Evolutionary conservation across 2,329 filamentous ascomycete genomes (phyloP).

Genomic region (Cryoendolithus antarcticus): DNA sequence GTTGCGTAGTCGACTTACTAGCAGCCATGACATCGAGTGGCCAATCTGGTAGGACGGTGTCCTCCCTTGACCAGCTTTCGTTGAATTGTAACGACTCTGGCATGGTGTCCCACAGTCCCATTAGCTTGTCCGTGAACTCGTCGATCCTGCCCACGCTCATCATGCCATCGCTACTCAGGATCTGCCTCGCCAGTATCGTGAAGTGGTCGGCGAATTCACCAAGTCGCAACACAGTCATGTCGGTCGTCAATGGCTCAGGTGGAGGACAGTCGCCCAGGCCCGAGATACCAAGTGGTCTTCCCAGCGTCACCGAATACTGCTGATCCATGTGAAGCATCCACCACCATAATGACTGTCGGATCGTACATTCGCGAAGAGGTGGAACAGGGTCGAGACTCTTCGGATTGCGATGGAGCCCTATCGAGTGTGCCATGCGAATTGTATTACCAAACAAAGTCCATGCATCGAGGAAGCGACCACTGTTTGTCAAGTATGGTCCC

Average conservation of each 20-base stretch:
- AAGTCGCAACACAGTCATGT: slow-evolving; percentile 32
- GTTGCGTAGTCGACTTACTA: slow-evolving; percentile 20
- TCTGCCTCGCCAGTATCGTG: slow-evolving; percentile 36
- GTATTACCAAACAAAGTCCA: slow-evolving; percentile 38
- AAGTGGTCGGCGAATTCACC: slow-evolving; percentile 36
- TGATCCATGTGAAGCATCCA: slow-evolving; percentile 41
- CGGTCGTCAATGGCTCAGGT: slow-evolving; percentile 32
- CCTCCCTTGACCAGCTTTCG: slow-evolving; percentile 29
- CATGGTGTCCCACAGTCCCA: slow-evolving; percentile 33
- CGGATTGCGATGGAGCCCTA: slow-evolving; percentile 38
- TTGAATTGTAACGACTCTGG: slow-evolving; percentile 36
- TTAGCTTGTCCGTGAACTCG: slow-evolving; percentile 33
- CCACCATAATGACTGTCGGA: slow-evolving; percentile 38
- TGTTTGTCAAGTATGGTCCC: slow-evolving; percentile 36
- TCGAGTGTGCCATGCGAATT: slow-evolving; percentile 35
- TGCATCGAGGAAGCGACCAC: slow-evolving; percentile 37
- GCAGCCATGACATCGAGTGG: slow-evolving; percentile 34
- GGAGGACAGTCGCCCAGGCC: slow-evolving; percentile 37
- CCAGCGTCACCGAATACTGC: slow-evolving; percentile 38
- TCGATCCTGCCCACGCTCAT: slow-evolving; percentile 32
- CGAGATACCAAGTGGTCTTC: slow-evolving; percentile 37
- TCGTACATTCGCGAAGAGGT: slow-evolving; percentile 28
- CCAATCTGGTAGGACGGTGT: slow-evolving; percentile 32
- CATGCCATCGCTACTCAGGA: slow-evolving; percentile 31
- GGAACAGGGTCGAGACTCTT: slow-evolving; percentile 32